phyloP scores from a whole-genome alignment of 192 early-diverging fungal genomes.

The Coemansia sp. region DNA sequence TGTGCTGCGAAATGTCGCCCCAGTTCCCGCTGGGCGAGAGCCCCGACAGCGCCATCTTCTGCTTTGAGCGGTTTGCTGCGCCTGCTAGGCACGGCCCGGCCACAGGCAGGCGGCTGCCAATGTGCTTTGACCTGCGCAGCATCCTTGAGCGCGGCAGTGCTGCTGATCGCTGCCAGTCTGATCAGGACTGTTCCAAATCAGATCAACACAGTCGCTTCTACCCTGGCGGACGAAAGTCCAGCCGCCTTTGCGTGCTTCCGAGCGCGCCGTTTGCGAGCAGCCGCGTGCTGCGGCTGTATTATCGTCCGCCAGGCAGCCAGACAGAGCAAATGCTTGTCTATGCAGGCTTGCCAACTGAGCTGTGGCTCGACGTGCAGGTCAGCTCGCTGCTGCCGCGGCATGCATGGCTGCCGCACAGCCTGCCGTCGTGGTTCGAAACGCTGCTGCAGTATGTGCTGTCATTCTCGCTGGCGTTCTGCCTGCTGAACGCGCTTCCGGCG shows the following conservation, averaged over 20 bases:
- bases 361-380: conserved; percentile 44
- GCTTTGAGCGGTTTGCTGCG: conserved; percentile 24
- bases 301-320: neutral
- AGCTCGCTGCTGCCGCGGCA: conserved; percentile 27
- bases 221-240: neutral
- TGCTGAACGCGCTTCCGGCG: conserved; percentile 40
- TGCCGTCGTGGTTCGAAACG: conserved; percentile 25
- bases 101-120: neutral
- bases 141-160: conserved; percentile 12
- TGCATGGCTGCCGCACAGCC: conserved; percentile 7
- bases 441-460: conserved; percentile 38
- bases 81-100: neutral
- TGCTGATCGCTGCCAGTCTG: conserved; percentile 13
- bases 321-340: conserved; percentile 15
- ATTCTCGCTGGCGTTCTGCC: conserved; percentile 35
- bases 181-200: conserved; percentile 14
- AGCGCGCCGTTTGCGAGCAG: conserved; percentile 21
- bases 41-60: conserved; percentile 35
- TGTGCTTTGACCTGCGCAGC: conserved; percentile 34
- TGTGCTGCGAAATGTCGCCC: conserved; percentile 46
- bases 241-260: conserved; percentile 24
- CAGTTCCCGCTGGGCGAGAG: conserved; percentile 41
- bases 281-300: conserved; percentile 37
- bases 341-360: conserved; percentile 13
- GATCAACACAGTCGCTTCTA: neutral